Percentiles rank a stretch among this genome's conserved stretches.
Conservation (phyloP, 768 basidiomycete species). For the Glaciozyma martinii region DNA sequence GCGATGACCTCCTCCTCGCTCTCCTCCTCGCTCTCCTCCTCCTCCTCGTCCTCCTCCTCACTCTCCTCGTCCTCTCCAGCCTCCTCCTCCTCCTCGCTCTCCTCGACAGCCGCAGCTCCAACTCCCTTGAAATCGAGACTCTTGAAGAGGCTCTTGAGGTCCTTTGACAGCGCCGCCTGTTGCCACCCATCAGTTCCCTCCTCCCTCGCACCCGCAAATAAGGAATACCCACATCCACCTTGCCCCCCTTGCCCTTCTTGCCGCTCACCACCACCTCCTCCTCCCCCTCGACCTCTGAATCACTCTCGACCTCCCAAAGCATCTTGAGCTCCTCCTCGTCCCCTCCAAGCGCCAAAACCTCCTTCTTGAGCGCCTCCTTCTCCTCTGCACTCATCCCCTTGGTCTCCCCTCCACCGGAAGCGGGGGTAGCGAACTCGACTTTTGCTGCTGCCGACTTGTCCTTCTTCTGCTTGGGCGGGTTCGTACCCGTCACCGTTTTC, state of each 20-base stretch:
- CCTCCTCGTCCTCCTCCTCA: slow-evolving; percentile 16
- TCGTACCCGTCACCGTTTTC: slow-evolving; percentile 12
- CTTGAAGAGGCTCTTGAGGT: slow-evolving; percentile 48
- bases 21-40: slow-evolving; percentile 35
- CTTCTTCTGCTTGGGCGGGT: slow-evolving; percentile 5
- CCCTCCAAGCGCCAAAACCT: slow-evolving; percentile 46
- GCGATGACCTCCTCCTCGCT: slow-evolving; percentile 34
- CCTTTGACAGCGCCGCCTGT: slow-evolving; percentile 45
- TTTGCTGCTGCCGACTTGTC: neutral
- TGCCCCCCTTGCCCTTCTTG: slow-evolving; percentile 24
- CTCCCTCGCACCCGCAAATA: too few relatives aligned
- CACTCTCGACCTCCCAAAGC: slow-evolving; percentile 44
- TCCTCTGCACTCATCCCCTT: neutral
- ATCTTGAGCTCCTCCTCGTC: slow-evolving; percentile 47
- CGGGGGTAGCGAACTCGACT: neutral
- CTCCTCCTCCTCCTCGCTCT: slow-evolving; percentile 34
- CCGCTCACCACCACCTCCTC: slow-evolving; percentile 21
- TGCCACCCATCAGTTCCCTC: too few relatives aligned
- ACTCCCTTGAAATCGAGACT: slow-evolving; percentile 35
- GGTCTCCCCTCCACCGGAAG: neutral
- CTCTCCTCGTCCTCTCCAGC: slow-evolving; percentile 29
- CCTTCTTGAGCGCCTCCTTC: slow-evolving; percentile 25
- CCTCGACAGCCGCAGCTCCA: slow-evolving; percentile 25
- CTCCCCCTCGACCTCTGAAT: slow-evolving; percentile 33
- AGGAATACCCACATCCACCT: slow-evolving; percentile 38